Base-by-base conservation (phyloP, 148 eudicot genomes). In the Amaranthus palmeri region DNA sequence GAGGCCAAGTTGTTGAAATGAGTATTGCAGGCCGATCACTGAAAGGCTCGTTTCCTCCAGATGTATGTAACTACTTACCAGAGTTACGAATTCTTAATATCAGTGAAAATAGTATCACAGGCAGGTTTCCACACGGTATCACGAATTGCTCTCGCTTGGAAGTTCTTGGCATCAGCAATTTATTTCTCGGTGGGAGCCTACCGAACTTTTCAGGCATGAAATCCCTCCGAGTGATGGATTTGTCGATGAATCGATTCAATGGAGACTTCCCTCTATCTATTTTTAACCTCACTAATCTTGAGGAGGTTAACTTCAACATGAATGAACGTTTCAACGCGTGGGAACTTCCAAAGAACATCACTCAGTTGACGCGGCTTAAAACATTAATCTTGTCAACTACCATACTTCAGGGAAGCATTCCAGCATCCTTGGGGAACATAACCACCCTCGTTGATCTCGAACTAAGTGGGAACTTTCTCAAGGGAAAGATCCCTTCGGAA, bases 371-470 rank as follows among this genome's bases (percentile, higher is more conserved):
- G 46, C 79, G 79, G 77, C 90, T 93, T 70, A 82, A 81, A 67
- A 18, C 70, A 47, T 61, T 93, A 88, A 51, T 88, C n/a, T 64
- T 93, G 58, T 74, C 86, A 45, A 82, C 96, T 4, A 87, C 89
- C 74, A 86, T 65, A 74, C 54, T 91, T 52, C 71, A 42, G 3
- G 96, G 98, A 47, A 59, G 10, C 10, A 88, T 93, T 71, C 92
- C 83, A 4, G 71, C 84, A 43, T 80, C 79, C 10, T 59, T 92
- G 14, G 92, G 96, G 14, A 90, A 88, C 78, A 90, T 88, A 86
- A 86, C 93, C 46, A 88, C 91, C 11, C 90, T 92, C 11, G 77
- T 87, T 74, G 96, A 92, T 79, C 89, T 92, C 54, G 96, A 92
- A 75, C 76, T 92, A 61, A 79, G 83, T 36, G 96, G 93, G 4